These are phyloP conservation scores for Macadamia integrifolia DNA, from an alignment of 164 flowering plant genomes.

Conservation along the genomic window DNA sequence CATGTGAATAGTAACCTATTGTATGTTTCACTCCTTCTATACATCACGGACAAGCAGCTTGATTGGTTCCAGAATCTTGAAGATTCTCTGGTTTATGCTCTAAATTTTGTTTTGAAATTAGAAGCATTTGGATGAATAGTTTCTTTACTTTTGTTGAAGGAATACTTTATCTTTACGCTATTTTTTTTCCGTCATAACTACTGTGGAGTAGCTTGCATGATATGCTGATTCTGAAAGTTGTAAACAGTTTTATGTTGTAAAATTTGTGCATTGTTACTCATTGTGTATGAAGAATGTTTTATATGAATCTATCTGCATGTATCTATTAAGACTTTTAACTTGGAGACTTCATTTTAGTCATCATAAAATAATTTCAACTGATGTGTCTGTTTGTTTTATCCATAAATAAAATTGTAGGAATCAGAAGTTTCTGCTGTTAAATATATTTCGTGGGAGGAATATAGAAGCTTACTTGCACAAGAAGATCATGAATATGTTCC, in stretches of 20 bases:
- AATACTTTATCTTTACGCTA: no score
- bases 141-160: no score
- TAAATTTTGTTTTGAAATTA: no score
- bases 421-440: conserved; percentile 91
- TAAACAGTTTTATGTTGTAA: background rate
- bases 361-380: background rate
- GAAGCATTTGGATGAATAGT: no score
- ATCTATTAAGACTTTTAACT: background rate
- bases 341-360: background rate
- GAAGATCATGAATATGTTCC: conserved; percentile 78
- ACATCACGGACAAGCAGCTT: background rate
- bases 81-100: no score
- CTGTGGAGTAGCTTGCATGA: no score
- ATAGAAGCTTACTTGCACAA: conserved; percentile 52
- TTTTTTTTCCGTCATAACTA: no score
- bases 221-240: background rate
- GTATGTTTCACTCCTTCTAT: background rate
- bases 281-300: background rate
- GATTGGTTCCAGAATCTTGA: no score
- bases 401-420: conserved; percentile 34
- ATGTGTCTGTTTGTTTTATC: background rate
- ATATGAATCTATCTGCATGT: background rate
- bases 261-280: background rate
- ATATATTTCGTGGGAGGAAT: conserved; percentile 65
- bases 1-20: no score